Conservation (phyloP, 768 basidiomycete genomes). For the Naematelia aurantialba region DNA sequence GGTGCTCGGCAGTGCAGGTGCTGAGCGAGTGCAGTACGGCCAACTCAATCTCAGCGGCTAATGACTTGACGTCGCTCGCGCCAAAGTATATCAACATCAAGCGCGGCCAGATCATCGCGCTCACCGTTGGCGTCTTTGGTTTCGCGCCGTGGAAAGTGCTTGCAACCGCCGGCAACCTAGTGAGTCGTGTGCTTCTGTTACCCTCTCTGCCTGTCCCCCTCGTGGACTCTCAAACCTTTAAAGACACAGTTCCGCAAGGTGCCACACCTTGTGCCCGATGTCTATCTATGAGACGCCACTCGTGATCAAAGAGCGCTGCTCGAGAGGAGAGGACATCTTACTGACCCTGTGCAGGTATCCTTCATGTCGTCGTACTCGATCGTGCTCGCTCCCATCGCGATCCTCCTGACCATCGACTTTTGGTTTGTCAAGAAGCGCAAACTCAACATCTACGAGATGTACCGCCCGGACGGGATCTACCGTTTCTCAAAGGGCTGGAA, state of each 20-base stretch:
- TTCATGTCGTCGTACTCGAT: slow-evolving; percentile 41
- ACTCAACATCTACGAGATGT: slow-evolving; percentile 35
- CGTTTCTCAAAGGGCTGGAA: slow-evolving; percentile 40
- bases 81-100: slow-evolving; percentile 46
- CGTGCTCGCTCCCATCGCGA: slow-evolving; percentile 41
- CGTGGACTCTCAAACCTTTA: too few species aligned
- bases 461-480: slow-evolving; percentile 36
- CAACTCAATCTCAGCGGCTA: slow-evolving; percentile 40
- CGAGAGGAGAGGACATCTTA: too few species aligned
- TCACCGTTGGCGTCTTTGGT: slow-evolving; percentile 34
- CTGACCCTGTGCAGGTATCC: slow-evolving; percentile 15
- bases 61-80: slow-evolving; percentile 37
- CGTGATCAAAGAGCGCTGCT: background rate
- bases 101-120: slow-evolving; percentile 36
- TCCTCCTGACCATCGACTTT: slow-evolving; percentile 33
- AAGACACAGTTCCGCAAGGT: too few species aligned
- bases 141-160: slow-evolving; percentile 42
- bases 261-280: too few species aligned
- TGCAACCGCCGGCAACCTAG: slow-evolving; percentile 26
- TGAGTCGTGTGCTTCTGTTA: slow-evolving; percentile 8
- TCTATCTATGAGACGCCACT: background rate
- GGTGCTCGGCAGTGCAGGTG: background rate
- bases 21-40: slow-evolving; percentile 10
- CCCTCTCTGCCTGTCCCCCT: too few species aligned
- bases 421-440: slow-evolving; percentile 29